These are phyloP conservation scores for Fragilaria radians DNA, from an alignment of 108 stramenopile species.

Conservation along the genomic window DNA sequence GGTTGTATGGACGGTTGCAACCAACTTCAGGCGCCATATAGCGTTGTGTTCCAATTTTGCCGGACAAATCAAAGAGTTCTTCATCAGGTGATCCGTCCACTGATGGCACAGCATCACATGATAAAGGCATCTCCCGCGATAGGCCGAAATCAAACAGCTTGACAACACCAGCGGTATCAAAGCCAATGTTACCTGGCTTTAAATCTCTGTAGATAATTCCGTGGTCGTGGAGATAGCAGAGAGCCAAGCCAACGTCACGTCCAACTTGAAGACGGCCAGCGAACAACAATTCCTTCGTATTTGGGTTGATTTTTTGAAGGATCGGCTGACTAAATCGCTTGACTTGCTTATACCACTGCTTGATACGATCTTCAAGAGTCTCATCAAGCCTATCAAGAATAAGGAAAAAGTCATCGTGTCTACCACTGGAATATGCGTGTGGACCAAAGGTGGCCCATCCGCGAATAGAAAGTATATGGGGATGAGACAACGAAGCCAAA, in stretches of 20 bases:
- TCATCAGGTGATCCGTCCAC: not conserved
- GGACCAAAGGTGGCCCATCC: constrained; percentile 18
- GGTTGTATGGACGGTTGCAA: constrained; percentile 44
- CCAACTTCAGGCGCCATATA: constrained; percentile 83
- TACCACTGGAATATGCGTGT: constrained; percentile 7
- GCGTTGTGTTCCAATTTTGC: constrained; percentile 42
- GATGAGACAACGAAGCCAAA: constrained; percentile 56
- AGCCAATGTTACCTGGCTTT: constrained; percentile 58
- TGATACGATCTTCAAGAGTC: constrained; percentile 47
- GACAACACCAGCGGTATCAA: constrained; percentile 53
- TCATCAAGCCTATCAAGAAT: constrained; percentile 44
- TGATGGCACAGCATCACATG: not conserved
- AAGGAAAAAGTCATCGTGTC: constrained; percentile 43
- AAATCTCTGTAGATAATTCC: constrained; percentile 27
- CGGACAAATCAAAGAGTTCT: constrained; percentile 38
- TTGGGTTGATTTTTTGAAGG: constrained; percentile 5
- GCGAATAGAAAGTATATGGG: constrained; percentile 65
- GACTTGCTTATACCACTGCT: constrained; percentile 24
- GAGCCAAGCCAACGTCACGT: not conserved
- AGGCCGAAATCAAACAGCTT: constrained; percentile 84
- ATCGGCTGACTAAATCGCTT: not conserved
- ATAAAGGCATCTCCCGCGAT: constrained; percentile 49
- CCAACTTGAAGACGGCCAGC: constrained; percentile 10
- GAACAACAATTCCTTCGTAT: constrained; percentile 10
- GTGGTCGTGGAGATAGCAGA: not conserved